Evolutionary conservation across 306 rosid species (phyloP).

Genomic region (Casuarina equisetifolia): DNA sequence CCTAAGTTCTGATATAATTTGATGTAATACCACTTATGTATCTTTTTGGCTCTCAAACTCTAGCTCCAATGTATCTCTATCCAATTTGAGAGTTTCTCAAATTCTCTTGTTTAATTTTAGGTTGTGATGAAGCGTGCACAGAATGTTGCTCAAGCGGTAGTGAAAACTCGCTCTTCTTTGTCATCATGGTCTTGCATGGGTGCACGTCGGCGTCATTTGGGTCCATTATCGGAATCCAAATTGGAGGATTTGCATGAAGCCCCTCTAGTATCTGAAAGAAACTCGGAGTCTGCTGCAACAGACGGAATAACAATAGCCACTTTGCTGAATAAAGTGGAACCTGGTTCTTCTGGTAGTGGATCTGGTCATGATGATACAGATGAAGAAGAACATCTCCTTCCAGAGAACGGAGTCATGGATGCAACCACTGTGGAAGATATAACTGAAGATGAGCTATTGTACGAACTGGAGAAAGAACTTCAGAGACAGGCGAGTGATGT

Average conservation of each 20-base stretch:
- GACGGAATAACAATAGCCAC: slow-evolving; percentile 32
- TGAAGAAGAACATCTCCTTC: slow-evolving; percentile 66
- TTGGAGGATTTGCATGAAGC: slow-evolving; percentile 42
- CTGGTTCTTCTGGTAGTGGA: slow-evolving; percentile 47
- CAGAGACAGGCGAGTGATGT: slow-evolving; percentile 50
- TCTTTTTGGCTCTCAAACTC: not conserved
- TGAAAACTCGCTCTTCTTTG: slow-evolving; percentile 81
- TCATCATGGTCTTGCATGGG: slow-evolving; percentile 98
- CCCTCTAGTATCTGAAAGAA: slow-evolving; percentile 46
- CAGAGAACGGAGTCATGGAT: slow-evolving; percentile 37
- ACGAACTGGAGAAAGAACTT: slow-evolving; percentile 84
- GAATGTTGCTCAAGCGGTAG: slow-evolving; percentile 93
- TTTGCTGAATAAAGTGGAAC: slow-evolving; percentile 41
- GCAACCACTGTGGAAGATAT: slow-evolving; percentile 47
- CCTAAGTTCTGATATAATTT: not conserved
- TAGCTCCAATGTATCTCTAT: not conserved
- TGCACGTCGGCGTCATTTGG: slow-evolving; percentile 77
- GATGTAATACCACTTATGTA: not conserved
- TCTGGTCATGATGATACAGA: slow-evolving; percentile 70
- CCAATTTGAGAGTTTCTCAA: not conserved
- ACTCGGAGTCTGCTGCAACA: slow-evolving; percentile 33
- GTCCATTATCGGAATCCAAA: slow-evolving; percentile 38
- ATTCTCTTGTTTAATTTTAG: slow-evolving; percentile 41
- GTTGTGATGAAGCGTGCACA: slow-evolving; percentile 92
- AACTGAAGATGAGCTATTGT: slow-evolving; percentile 83